These are phyloP conservation scores for Podospora conica DNA, from an alignment of 495 filamentous ascomycete genomes.

Conservation along the genomic window DNA sequence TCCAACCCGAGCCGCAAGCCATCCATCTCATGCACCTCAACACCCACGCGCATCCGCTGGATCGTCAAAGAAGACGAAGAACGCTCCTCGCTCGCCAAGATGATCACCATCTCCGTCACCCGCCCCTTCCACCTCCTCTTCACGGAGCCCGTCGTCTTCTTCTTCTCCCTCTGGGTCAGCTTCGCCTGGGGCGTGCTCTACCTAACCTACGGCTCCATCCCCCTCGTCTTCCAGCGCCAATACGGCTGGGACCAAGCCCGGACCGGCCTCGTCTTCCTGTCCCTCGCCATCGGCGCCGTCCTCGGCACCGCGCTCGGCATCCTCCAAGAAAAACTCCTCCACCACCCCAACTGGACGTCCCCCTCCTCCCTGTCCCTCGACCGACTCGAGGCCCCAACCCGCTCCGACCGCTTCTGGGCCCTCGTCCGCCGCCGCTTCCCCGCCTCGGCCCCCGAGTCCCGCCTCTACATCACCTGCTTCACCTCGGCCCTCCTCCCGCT, in stretches of 20 bases:
- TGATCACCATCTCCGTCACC: constrained; percentile 70
- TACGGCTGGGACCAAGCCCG: constrained; percentile 65
- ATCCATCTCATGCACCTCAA: constrained; percentile 23
- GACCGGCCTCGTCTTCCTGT: constrained; percentile 63
- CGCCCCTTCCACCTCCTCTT: constrained; percentile 81
- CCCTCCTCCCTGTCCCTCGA: constrained; percentile 7
- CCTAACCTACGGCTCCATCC: constrained; percentile 71
- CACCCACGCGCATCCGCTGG: constrained; percentile 66
- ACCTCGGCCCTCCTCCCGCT: constrained; percentile 62
- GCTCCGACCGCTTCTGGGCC: constrained; percentile 25
- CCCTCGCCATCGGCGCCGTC: constrained; percentile 62
- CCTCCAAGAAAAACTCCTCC: constrained; percentile 54
- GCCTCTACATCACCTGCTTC: constrained; percentile 83
- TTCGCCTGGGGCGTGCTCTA: constrained; percentile 92
- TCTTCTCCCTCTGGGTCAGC: constrained; percentile 84
- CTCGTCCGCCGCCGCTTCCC: constrained; percentile 37
- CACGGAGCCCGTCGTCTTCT: constrained; percentile 92
- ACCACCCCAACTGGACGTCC: constrained; percentile 35
- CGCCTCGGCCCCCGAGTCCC: constrained; percentile 59
- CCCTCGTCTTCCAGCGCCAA: constrained; percentile 65
- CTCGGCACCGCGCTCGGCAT: constrained; percentile 69
- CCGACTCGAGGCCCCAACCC: constrained; percentile 13
- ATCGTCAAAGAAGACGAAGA: constrained; percentile 80
- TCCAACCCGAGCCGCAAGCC: constrained; percentile 12
- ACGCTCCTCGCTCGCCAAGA: constrained; percentile 57